Conservation (phyloP, 305 asterid species). For the Fraxinus latifolia region DNA sequence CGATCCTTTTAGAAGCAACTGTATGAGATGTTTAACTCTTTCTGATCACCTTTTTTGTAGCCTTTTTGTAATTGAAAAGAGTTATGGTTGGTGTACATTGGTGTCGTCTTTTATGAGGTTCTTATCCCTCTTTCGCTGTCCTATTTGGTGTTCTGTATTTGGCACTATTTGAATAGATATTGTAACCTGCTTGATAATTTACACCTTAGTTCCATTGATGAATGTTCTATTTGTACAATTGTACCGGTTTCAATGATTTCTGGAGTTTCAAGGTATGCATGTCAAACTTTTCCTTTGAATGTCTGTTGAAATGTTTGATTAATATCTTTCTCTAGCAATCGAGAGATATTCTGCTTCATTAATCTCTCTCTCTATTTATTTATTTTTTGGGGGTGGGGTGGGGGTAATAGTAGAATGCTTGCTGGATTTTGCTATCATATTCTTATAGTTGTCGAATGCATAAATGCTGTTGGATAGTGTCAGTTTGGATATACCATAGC, state of each 20-base stretch:
- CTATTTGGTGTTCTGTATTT: neutral
- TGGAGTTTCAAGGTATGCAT: neutral
- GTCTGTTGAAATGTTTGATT: neutral
- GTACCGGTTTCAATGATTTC: neutral
- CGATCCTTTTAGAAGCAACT: neutral
- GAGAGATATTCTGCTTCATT: neutral
- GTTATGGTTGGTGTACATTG: neutral
- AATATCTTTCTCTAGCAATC: neutral
- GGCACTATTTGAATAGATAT: neutral
- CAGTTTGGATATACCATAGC: neutral
- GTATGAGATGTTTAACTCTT: neutral
- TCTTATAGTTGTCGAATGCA: neutral
- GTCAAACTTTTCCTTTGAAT: neutral
- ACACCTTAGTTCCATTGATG: conserved; percentile 1
- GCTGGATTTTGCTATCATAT: neutral
- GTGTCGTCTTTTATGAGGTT: neutral
- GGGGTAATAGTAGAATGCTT: neutral
- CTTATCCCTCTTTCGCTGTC: neutral
- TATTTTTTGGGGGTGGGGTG: neutral
- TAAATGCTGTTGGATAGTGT: neutral
- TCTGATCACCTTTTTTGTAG: neutral
- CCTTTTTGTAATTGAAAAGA: neutral
- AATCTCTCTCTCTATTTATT: neutral
- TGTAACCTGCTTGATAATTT: neutral
- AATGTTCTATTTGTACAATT: neutral